phyloP scores from a whole-genome alignment of 495 filamentous ascomycete genomes.

The Podospora appendiculata region DNA sequence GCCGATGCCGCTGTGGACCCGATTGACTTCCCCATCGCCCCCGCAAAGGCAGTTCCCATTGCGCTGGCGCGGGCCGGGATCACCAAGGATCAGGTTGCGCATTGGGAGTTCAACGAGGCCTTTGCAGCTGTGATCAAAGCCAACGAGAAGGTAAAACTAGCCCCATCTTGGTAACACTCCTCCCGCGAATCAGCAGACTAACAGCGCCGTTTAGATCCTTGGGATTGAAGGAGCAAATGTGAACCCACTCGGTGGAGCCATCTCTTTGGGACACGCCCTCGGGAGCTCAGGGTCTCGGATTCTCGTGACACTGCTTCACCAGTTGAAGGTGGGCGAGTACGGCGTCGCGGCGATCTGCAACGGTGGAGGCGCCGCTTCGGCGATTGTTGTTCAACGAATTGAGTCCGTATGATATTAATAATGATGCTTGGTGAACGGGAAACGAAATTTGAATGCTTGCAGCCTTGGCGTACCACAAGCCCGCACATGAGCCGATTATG shows the following conservation, averaged over 20 bases:
- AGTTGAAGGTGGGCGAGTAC: conserved; percentile 84
- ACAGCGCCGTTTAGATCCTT: conserved; percentile 51
- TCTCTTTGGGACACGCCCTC: conserved; percentile 87
- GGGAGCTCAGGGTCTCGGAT: conserved; percentile 93
- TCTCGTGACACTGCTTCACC: conserved; percentile 81
- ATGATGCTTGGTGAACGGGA: neutral
- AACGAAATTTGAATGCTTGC: neutral
- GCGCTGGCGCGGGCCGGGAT: conserved; percentile 86
- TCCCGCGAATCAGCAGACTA: conserved; percentile 1
- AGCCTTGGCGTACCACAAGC: too few relatives aligned
- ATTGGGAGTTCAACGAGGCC: conserved; percentile 98
- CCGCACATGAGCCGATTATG: too few relatives aligned
- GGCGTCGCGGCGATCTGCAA: conserved; percentile 96
- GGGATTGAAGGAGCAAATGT: conserved; percentile 69
- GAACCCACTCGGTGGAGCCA: conserved; percentile 85
- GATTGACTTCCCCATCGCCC: conserved; percentile 92
- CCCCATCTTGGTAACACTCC: neutral
- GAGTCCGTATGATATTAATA: conserved; percentile 50
- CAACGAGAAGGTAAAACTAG: conserved; percentile 67
- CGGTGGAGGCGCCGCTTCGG: conserved; percentile 85
- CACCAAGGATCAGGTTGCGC: conserved; percentile 74
- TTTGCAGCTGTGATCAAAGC: conserved; percentile 96
- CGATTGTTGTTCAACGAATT: conserved; percentile 85
- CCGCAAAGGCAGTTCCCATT: conserved; percentile 84
- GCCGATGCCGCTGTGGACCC: conserved; percentile 91